Base-by-base conservation (phyloP, 2,329 filamentous ascomycete genomes). In the Penicillium rolfsii region DNA sequence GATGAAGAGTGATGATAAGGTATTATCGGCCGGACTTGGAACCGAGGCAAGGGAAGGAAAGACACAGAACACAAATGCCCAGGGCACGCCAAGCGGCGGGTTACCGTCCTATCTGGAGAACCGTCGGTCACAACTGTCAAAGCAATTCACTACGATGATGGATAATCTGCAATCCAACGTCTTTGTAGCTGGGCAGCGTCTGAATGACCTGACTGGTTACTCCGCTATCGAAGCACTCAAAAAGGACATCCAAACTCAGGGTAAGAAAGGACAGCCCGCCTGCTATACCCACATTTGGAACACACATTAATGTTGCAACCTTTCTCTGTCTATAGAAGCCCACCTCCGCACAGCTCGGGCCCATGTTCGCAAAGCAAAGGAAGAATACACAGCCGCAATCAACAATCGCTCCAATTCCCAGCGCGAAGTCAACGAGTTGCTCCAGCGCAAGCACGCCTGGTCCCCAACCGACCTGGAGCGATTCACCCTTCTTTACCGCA, bases 201-300 rank as follows among this genome's bases (percentile, higher is more conserved):
- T 99, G 77, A 99, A 97, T 77, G 91, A 93, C 71, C 86, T 97
- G 57, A 99, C 95, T 2, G 95, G 95, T 66, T 99, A 98, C 81
- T 90, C 91, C 1, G 88, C 90, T 46, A 98, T 99, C 75, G 93
- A 97, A 76, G 82, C 86, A 26, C 85, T 99, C 67, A 96, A 97
- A 74, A 79, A 81, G 9, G 87, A 90, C 60, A 98, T 98, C 76
- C 83, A 87, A 16, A 76, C 79, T 24, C 89, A 88, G 79, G 85
- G 84, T 85, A 80, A 24, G 71, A 53, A 46, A n/a, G n/a, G 24
- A 46, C 30, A 36, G 1, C 16, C 14, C 16, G 22, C 28, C n/a
- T 35, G 40, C 19, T 40, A 8, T 36, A 35, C 26, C 16, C 16
- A 22, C 43, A 35, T n/a, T 11, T 33, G 38, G 4, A 9, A 22